Conservation (phyloP, 192 early-diverging fungal species). For the Phlyctochytrium planicorne region DNA sequence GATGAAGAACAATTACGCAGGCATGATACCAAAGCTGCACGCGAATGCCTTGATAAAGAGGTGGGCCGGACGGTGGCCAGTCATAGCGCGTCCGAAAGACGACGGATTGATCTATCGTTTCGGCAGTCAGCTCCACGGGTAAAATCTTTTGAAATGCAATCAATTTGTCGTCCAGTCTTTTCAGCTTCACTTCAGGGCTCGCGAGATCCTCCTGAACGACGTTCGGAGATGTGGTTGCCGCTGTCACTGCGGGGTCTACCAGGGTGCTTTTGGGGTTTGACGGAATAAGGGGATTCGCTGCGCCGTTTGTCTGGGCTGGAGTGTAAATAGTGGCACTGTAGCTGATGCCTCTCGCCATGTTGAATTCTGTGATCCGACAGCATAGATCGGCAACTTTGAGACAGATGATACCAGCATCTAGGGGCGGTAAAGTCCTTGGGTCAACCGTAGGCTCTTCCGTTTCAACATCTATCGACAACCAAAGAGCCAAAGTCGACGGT, state of each 20-base stretch:
- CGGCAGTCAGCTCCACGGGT: background rate
- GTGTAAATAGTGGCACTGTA: background rate
- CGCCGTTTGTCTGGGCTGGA: background rate
- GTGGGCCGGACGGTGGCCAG: background rate
- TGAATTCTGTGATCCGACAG: background rate
- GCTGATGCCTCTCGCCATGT: background rate
- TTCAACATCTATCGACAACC: background rate
- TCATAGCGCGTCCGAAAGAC: constrained; percentile 3
- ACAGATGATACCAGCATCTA: background rate
- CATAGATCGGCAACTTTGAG: background rate
- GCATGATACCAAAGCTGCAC: background rate
- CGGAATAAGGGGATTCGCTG: background rate
- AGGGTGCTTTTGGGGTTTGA: too few relatives aligned
- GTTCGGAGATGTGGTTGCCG: background rate
- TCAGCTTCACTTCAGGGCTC: background rate
- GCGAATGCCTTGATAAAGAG: constrained; percentile 5
- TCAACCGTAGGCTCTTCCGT: constrained; percentile 1
- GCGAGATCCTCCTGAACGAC: background rate
- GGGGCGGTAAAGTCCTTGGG: background rate
- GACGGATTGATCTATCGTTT: background rate
- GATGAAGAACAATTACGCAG: background rate
- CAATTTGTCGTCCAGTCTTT: background rate
- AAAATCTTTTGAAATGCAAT: background rate
- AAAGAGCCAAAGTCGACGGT: background rate
- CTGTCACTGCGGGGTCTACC: too few relatives aligned